phyloP scores from a whole-genome alignment of 345 rosid genomes.

The Pugionium cornutum region DNA sequence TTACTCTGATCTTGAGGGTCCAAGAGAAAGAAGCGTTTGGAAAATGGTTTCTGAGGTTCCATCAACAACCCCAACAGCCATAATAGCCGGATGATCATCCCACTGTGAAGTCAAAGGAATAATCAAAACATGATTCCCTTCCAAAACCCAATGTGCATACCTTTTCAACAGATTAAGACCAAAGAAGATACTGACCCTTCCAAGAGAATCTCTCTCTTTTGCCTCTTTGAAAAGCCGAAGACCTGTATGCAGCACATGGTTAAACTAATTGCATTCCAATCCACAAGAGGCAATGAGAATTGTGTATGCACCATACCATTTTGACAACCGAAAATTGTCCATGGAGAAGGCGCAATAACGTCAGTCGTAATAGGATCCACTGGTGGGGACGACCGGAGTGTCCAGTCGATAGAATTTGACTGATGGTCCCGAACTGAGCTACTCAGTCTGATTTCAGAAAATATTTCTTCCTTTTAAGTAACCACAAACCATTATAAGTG shows the following conservation, averaged over 20 bases:
- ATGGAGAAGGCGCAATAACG: conserved; percentile 90
- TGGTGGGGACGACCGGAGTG: conserved; percentile 52
- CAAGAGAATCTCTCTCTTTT: conserved; percentile 71
- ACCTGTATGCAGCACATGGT: conserved; percentile 51
- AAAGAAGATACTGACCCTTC: conserved; percentile 55
- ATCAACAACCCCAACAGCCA: conserved; percentile 95
- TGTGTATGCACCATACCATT: conserved; percentile 53
- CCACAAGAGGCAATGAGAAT: neutral
- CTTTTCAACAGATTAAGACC: conserved; percentile 2
- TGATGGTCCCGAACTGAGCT: conserved; percentile 56
- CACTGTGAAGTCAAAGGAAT: conserved; percentile 48
- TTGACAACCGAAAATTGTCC: conserved; percentile 96
- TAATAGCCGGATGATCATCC: conserved; percentile 97
- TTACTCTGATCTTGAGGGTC: conserved; percentile 93
- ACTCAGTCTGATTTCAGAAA: conserved; percentile 51
- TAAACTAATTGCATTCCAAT: conserved; percentile 9
- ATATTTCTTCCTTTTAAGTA: neutral
- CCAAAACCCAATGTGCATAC: neutral
- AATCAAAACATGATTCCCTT: conserved; percentile 1
- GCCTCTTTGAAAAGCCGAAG: conserved; percentile 90
- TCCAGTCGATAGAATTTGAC: conserved; percentile 70
- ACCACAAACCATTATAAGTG: conserved; percentile 14
- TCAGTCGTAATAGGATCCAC: conserved; percentile 67
- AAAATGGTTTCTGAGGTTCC: conserved; percentile 93
- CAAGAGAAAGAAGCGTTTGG: conserved; percentile 92